These are phyloP conservation scores for Aegilops sharonensis DNA, from an alignment of 176 grass and related monocot genomes.

Conservation along the genomic window DNA sequence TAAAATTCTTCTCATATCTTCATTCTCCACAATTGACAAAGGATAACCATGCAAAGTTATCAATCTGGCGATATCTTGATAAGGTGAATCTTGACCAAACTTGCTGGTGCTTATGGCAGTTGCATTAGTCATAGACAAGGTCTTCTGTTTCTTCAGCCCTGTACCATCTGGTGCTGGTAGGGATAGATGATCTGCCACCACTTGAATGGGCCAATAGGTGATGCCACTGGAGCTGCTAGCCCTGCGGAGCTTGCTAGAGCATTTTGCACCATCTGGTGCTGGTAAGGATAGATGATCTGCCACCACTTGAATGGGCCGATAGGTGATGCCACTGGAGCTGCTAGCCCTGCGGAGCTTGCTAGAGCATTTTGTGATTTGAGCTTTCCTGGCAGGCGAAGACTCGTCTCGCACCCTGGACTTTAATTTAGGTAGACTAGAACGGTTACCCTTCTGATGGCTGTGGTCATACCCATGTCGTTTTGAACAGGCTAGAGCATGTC, in stretches of 20 bases:
- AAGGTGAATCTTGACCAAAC: conserved; percentile 35
- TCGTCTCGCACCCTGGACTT: conserved; percentile 33
- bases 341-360: conserved; percentile 22
- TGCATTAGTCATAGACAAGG: conserved; percentile 8
- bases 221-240: conserved; percentile 29
- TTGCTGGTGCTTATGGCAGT: conserved; percentile 1
- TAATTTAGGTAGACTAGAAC: conserved; percentile 17
- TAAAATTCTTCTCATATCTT: conserved; percentile 49
- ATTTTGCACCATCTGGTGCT: conserved; percentile 29
- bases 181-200: conserved; percentile 14
- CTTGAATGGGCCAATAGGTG: conserved; percentile 31
- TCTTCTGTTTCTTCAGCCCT: conserved; percentile 30
- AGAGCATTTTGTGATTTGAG: conserved; percentile 34
- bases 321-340: conserved; percentile 23
- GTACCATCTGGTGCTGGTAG: conserved; percentile 11
- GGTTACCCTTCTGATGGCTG: conserved; percentile 21
- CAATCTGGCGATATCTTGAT: conserved; percentile 38
- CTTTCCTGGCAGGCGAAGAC: conserved; percentile 34
- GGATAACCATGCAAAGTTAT: conserved; percentile 46
- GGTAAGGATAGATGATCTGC: conserved; percentile 10
- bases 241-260: conserved; percentile 21
- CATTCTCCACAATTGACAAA: conserved; percentile 47
- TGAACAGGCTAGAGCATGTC: conserved; percentile 43
- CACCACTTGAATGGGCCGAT: conserved; percentile 32
- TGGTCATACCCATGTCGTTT: conserved; percentile 7